A percentile compares a stretch with the other conserved stretches of the same genome.
Conservation (phyloP, 495 filamentous ascomycete species). For the Neurospora sp. region DNA sequence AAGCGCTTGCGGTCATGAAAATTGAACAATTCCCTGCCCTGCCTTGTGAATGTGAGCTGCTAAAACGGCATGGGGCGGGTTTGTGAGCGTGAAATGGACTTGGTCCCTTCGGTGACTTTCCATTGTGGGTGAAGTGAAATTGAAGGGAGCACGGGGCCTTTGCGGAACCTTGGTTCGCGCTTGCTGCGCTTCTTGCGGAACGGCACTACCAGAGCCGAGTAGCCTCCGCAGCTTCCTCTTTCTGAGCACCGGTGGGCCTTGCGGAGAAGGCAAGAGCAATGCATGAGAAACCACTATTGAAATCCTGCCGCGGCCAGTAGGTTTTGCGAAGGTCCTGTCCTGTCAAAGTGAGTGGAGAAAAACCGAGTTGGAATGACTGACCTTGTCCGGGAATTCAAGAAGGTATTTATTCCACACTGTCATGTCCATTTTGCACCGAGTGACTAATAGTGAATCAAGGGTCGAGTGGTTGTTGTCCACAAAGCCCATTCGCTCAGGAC, state of each 20-base stretch:
- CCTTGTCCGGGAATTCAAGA: not conserved
- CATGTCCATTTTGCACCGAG: not conserved
- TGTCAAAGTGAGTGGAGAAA: not conserved
- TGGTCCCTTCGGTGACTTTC: not conserved
- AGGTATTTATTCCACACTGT: not conserved
- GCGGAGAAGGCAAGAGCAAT: not conserved
- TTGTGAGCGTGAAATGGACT: not conserved
- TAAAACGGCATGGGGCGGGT: not conserved
- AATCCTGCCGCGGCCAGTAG: not conserved
- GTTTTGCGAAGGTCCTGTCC: not conserved
- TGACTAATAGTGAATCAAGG: not conserved
- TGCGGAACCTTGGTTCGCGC: not conserved
- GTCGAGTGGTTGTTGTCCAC: not conserved
- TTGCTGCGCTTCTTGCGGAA: not conserved
- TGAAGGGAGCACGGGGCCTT: not conserved
- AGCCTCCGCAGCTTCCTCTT: not conserved
- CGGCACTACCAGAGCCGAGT: not conserved
- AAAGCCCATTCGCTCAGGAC: not conserved
- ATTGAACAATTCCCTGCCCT: not conserved
- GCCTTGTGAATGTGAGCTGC: not conserved
- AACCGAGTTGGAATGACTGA: not conserved
- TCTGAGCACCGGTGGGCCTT: not conserved
- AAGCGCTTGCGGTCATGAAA: not conserved
- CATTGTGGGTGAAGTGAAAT: not conserved
- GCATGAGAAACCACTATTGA: not conserved